A percentile compares a stretch with the other conserved stretches of the same genome.
Evolutionary conservation across 768 basidiomycete species (phyloP).

Genomic region (Daedaleopsis sinensis): DNA sequence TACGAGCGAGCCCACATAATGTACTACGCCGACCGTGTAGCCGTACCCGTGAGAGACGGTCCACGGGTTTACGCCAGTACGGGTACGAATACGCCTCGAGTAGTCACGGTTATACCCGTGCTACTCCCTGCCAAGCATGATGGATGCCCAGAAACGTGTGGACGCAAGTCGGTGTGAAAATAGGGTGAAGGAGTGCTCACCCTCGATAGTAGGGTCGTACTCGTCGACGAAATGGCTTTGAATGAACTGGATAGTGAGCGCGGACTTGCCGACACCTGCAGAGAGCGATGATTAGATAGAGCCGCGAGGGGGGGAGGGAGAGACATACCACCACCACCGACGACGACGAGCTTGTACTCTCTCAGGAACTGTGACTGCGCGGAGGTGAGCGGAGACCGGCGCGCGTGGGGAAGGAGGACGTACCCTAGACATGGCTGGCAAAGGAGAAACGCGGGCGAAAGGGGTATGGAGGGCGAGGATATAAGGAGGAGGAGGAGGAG

Average conservation of each 20-base stretch:
- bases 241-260: conserved; percentile 97
- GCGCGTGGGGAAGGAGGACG: conserved; percentile 3
- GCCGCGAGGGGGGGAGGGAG: not conserved
- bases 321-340: conserved; percentile 89
- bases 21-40: too few relatives aligned
- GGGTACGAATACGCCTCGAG: too few relatives aligned
- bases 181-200: conserved; percentile 38
- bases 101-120: too few relatives aligned
- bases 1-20: too few relatives aligned
- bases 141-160: not conserved
- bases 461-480: conserved; percentile 18
- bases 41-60: too few relatives aligned
- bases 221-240: conserved; percentile 94
- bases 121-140: too few relatives aligned
- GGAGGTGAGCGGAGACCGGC: not conserved
- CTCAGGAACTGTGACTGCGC: conserved; percentile 83
- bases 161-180: not conserved
- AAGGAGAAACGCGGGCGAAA: conserved; percentile 7
- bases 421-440: conserved; percentile 37
- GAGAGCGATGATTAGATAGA: not conserved
- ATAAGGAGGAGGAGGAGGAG: conserved; percentile 12
- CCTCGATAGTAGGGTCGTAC: conserved; percentile 95
- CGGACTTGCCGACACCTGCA: conserved; percentile 80
- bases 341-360: conserved; percentile 98
- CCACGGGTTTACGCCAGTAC: too few relatives aligned